phyloP scores from a whole-genome alignment of 2,329 filamentous ascomycete species.

The Davidsoniella eucalypti region DNA sequence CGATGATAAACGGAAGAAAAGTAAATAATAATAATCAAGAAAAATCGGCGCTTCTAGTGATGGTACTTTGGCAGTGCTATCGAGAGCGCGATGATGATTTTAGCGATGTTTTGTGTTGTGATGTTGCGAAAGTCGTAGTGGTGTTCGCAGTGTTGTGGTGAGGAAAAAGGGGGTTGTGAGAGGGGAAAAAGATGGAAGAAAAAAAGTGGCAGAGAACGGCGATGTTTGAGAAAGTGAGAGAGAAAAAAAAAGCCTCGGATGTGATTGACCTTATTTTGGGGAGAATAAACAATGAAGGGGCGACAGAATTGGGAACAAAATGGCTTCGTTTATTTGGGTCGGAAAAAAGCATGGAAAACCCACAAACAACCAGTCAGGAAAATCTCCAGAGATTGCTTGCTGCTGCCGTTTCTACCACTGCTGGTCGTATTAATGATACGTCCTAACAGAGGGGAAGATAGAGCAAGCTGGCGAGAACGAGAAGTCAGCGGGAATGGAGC shows the following conservation, averaged over 20 bases:
- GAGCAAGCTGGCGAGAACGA: background rate
- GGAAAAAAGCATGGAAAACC: too few relatives aligned
- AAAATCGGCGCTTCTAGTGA: constrained; percentile 7
- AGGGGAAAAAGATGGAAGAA: constrained; percentile 5
- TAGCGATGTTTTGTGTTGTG: background rate
- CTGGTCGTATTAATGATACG: too few relatives aligned
- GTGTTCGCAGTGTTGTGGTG: background rate
- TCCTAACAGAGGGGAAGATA: too few relatives aligned
- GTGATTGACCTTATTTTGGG: constrained; percentile 1
- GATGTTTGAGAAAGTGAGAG: constrained; percentile 1
- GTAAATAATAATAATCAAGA: background rate
- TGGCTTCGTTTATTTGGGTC: too few relatives aligned
- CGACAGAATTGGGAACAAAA: too few relatives aligned
- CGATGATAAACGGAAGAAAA: background rate
- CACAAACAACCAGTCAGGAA: too few relatives aligned
- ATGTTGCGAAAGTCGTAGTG: too few relatives aligned
- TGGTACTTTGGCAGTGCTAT: background rate
- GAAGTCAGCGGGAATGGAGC: background rate
- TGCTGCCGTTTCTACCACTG: too few relatives aligned
- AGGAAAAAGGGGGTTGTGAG: constrained; percentile 3
- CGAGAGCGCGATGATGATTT: constrained; percentile 4
- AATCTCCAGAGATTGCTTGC: too few relatives aligned
- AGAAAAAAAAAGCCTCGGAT: constrained; percentile 10
- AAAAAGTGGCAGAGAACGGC: constrained; percentile 6
- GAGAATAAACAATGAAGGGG: background rate